Percentiles rank a stretch among this genome's conserved stretches.
Conservation (phyloP, 805 yeast species). For the Debaryomyces prosopidis region DNA sequence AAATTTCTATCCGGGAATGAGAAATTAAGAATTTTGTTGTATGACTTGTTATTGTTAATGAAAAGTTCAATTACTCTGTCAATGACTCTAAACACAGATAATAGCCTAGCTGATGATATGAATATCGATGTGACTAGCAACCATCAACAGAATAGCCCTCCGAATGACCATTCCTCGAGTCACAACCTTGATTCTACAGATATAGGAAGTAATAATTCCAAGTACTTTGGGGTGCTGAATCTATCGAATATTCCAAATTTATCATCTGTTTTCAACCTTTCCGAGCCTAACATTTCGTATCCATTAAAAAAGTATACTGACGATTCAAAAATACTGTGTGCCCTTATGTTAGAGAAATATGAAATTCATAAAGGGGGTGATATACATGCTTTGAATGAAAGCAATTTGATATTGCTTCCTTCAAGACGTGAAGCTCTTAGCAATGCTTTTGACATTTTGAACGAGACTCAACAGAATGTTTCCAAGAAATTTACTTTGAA, state of each 20-base stretch:
- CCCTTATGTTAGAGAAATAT: conserved; percentile 28
- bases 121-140: conserved; percentile 3
- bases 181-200: background rate
- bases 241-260: background rate
- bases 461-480: background rate
- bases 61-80: conserved; percentile 38
- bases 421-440: conserved; percentile 11
- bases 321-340: conserved; percentile 15
- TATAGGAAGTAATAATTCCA: background rate
- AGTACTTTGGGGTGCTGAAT: background rate
- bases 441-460: conserved; percentile 14
- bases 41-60: conserved; percentile 58
- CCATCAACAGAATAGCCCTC: background rate
- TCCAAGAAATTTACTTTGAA: conserved; percentile 24
- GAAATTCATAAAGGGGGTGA: conserved; percentile 36
- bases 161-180: background rate
- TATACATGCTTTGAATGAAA: conserved; percentile 28
- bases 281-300: conserved; percentile 26
- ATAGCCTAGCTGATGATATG: conserved; percentile 4
- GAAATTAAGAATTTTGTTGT: conserved; percentile 54
- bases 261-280: conserved; percentile 25
- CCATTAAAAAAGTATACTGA: conserved; percentile 18
- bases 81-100: conserved; percentile 8
- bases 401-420: conserved; percentile 22
- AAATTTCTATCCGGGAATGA: conserved; percentile 40